Evolutionary conservation across 2,329 filamentous ascomycete genomes (phyloP).

Genomic region (Penicillium hesseltinei): DNA sequence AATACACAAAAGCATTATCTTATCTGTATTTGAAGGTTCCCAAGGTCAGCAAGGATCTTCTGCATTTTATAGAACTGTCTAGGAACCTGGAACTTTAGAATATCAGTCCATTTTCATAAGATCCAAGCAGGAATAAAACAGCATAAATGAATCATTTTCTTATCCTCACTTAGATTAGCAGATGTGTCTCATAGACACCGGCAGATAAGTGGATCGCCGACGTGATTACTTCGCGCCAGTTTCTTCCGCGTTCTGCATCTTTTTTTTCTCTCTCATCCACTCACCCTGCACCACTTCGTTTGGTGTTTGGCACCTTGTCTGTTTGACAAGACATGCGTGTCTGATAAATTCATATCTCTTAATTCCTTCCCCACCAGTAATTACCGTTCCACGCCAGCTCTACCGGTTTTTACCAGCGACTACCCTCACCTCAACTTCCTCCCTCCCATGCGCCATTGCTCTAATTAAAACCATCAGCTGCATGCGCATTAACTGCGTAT

Average conservation of each 20-base stretch:
- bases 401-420: background rate
- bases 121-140: background rate
- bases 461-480: background rate
- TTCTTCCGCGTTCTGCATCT: slow-evolving; percentile 1
- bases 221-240: background rate
- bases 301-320: background rate
- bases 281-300: background rate
- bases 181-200: background rate
- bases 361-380: background rate
- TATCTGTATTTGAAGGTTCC: background rate
- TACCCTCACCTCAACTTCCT: background rate
- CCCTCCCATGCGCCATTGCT: background rate
- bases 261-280: background rate
- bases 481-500: background rate
- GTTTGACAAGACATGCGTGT: background rate
- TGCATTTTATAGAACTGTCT: background rate
- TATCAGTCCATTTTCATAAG: no score
- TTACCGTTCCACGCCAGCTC: background rate
- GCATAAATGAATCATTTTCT: background rate
- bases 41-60: no score
- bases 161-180: background rate
- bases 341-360: background rate
- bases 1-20: background rate
- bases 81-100: background rate
- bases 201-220: slow-evolving; percentile 1